Conservation (phyloP, 2,329 filamentous ascomycete genomes). For the Trichoderma aggressivum region DNA sequence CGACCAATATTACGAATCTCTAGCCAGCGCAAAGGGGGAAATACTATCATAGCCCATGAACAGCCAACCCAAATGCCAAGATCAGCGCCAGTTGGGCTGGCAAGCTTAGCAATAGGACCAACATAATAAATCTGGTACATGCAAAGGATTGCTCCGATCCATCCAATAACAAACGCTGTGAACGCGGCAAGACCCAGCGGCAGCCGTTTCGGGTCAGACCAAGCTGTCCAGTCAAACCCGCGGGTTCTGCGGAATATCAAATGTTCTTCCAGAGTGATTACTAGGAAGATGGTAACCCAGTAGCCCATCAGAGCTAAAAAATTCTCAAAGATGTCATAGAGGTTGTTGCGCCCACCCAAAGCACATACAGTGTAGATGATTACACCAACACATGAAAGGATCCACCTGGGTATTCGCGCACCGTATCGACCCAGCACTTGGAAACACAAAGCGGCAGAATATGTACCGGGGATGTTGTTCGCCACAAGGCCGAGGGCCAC, state of each 20-base stretch:
- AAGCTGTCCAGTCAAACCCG: constrained; percentile 43
- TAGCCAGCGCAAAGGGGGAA: constrained; percentile 28
- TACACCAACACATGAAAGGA: constrained; percentile 48
- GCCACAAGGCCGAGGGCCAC: neutral
- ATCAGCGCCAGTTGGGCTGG: constrained; percentile 40
- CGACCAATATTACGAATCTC: constrained; percentile 30
- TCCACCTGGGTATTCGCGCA: neutral
- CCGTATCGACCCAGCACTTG: neutral
- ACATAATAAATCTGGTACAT: constrained; percentile 59
- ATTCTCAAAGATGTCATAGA: constrained; percentile 53
- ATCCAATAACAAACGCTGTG: constrained; percentile 42
- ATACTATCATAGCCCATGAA: constrained; percentile 55
- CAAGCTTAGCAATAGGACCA: constrained; percentile 54
- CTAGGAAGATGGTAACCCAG: constrained; percentile 51
- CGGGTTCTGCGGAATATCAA: constrained; percentile 40
- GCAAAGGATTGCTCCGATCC: constrained; percentile 52
- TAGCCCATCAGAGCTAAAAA: constrained; percentile 54
- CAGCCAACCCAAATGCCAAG: constrained; percentile 58
- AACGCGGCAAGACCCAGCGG: constrained; percentile 45
- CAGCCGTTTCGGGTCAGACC: constrained; percentile 45
- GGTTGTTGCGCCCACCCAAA: constrained; percentile 49
- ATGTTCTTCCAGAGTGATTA: constrained; percentile 46
- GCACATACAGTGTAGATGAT: constrained; percentile 54
- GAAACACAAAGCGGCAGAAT: neutral
- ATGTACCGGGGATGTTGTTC: neutral